Evolutionary conservation across 768 basidiomycete species (phyloP).

Genomic region (Hirschioporus abietinus): DNA sequence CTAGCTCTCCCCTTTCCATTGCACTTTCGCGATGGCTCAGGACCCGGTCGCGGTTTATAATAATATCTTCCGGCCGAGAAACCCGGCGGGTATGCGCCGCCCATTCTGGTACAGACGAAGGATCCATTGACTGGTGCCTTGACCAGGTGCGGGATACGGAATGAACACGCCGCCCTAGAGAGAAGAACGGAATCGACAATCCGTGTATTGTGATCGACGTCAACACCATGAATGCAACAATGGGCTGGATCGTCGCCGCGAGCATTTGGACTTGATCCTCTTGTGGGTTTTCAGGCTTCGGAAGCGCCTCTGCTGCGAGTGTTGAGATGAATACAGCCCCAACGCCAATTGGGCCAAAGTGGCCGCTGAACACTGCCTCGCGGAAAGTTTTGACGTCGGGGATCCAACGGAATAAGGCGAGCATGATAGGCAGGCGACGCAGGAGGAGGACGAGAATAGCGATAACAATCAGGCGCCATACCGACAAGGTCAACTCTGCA

Average conservation of each 20-base stretch:
- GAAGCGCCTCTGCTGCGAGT: slow-evolving; percentile 61
- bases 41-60: slow-evolving; percentile 71
- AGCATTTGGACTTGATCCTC: slow-evolving; percentile 61
- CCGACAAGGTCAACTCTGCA: slow-evolving; percentile 57
- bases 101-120: slow-evolving; percentile 67
- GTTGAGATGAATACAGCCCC: slow-evolving; percentile 94
- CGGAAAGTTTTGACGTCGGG: slow-evolving; percentile 93
- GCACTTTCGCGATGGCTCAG: slow-evolving; percentile 27
- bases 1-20: slow-evolving; percentile 45
- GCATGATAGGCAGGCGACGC: slow-evolving; percentile 77
- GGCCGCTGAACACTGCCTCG: slow-evolving; percentile 92
- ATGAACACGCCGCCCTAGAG: slow-evolving; percentile 88
- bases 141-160: slow-evolving; percentile 89
- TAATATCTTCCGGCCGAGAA: slow-evolving; percentile 65
- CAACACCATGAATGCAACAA: slow-evolving; percentile 93
- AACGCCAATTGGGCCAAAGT: slow-evolving; percentile 88
- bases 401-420: slow-evolving; percentile 85
- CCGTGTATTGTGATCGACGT: slow-evolving; percentile 84
- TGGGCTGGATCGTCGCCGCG: slow-evolving; percentile 77
- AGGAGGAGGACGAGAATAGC: slow-evolving; percentile 79
- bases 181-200: slow-evolving; percentile 91
- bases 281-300: slow-evolving; percentile 38
- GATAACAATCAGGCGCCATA: slow-evolving; percentile 82
- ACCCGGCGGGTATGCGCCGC: slow-evolving; percentile 70
- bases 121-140: slow-evolving; percentile 49